Base-by-base conservation (phyloP, 225 moss, liverwort and hornwort genomes). In the Sphagnum contortum region DNA sequence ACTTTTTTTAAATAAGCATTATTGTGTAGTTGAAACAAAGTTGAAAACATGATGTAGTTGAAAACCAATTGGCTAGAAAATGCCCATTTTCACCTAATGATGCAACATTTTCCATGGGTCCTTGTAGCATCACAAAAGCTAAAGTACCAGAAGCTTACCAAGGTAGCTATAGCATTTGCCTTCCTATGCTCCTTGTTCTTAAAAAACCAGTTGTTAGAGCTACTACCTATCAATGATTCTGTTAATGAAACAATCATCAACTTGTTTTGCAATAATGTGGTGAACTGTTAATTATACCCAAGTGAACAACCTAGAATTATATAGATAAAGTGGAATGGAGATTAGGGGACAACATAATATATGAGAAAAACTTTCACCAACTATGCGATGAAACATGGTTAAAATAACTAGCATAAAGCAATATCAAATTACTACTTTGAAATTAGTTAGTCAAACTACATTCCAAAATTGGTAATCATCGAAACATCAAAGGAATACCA, bases 121-220 rank as follows among this genome's bases (percentile, higher is more conserved):
- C 29, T 29, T 29, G 1, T 29, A 29, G 29, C 29, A 29, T 29
- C 29, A 29, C 29, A 29, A 29, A 29, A 29, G 5, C 9, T 59
- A 45, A 2, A 11, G 10, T 13, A 2, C 3, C 11, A 51, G 44
- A 65, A 63, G 71, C 57, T 74, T 76, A 95, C 95, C 87, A 98
- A 77, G 80, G 93, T 98, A 57, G 93, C 96, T 64, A 87, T 93
- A 4, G 90, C 96, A 77, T 93, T 98, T 45, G 93, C 91, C 81
- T 98, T 98, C 49, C 93, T 90, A 72, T 98, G 96, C 71, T 98
- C 96, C 76, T 98, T 98, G 70, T 98, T 98, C 72, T 93, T 98
- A 53, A 89, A 93, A n/a, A 98, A 75, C 93, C 93, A 98, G 60
- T 72, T 91, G 12, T 89, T 85, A 57, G 91, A 80, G 66, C 81